A percentile compares a stretch with the other conserved stretches of the same genome.
Conservation (phyloP, 495 filamentous ascomycete genomes). For the Lophiostoma macrostomum region DNA sequence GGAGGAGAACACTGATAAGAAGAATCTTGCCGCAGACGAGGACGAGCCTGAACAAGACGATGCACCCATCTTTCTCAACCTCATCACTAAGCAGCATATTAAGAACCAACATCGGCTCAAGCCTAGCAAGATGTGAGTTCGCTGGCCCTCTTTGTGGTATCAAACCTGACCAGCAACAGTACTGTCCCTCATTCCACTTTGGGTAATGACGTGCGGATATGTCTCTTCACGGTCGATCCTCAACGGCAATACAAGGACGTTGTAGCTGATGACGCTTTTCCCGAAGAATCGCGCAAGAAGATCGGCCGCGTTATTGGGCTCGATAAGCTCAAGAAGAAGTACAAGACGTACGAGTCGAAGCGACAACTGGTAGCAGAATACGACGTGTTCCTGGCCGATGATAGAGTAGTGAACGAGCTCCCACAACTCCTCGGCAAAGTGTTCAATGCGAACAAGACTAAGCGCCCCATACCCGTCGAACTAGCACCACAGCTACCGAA, state of each 20-base stretch:
- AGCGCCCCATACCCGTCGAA: constrained; percentile 82
- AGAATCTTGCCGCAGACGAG: constrained; percentile 53
- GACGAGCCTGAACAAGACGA: constrained; percentile 49
- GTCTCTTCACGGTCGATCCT: constrained; percentile 80
- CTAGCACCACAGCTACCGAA: constrained; percentile 34
- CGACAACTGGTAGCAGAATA: constrained; percentile 80
- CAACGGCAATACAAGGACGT: constrained; percentile 84
- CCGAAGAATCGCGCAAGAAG: constrained; percentile 62
- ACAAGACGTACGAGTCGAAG: constrained; percentile 79
- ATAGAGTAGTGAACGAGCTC: constrained; percentile 73
- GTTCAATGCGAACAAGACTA: constrained; percentile 74
- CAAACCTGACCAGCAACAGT: constrained; percentile 27
- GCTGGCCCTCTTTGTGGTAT: neutral
- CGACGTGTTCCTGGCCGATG: constrained; percentile 84
- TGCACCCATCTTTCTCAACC: constrained; percentile 71
- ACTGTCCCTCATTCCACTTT: constrained; percentile 64
- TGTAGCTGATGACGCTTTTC: constrained; percentile 70
- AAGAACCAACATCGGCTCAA: constrained; percentile 72
- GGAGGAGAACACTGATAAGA: constrained; percentile 57
- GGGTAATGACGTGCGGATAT: constrained; percentile 63
- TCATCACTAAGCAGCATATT: constrained; percentile 89
- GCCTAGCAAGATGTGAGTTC: constrained; percentile 54
- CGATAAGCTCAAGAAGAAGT: constrained; percentile 78
- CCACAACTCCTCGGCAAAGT: constrained; percentile 76
- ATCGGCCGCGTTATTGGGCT: constrained; percentile 76